Percentiles rank a stretch among this genome's conserved stretches.
phyloP scores from a whole-genome alignment of 1,284 basidiomycete species.

The Leccinum griseonigrum region DNA sequence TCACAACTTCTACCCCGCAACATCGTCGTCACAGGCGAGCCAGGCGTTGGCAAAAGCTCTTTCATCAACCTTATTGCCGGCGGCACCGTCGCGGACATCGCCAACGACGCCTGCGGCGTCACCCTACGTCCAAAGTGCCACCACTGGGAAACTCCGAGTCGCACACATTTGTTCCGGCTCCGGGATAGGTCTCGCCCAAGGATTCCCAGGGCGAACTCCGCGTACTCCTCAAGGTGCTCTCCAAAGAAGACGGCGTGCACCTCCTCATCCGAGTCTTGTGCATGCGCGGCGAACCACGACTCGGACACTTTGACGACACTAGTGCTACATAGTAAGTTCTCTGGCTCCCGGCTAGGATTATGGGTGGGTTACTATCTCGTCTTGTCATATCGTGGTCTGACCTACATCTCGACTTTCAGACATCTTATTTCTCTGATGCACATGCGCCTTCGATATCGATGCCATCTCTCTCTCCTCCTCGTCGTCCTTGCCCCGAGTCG shows the following conservation, averaged over 20 bases:
- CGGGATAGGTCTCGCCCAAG: slow-evolving; percentile 28
- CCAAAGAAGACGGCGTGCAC: slow-evolving; percentile 26
- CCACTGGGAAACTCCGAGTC: slow-evolving; percentile 18
- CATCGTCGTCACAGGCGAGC: slow-evolving; percentile 26
- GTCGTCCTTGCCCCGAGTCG: no score
- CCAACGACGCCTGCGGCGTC: slow-evolving; percentile 28
- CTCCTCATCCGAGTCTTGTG: slow-evolving; percentile 26
- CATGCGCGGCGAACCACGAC: slow-evolving; percentile 20
- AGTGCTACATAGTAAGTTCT: no score
- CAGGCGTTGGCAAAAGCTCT: slow-evolving; percentile 29
- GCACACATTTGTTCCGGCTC: slow-evolving; percentile 18
- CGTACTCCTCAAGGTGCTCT: slow-evolving; percentile 24
- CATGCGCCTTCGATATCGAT: no score
- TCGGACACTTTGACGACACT: no score
- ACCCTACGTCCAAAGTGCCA: slow-evolving; percentile 14
- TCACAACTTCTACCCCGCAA: slow-evolving; percentile 18
- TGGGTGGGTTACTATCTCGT: no score
- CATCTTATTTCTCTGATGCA: no score
- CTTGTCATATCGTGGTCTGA: no score
- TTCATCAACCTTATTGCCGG: slow-evolving; percentile 28
- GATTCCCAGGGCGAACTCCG: slow-evolving; percentile 23
- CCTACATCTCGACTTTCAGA: no score
- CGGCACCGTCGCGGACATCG: slow-evolving; percentile 11
- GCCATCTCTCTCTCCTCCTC: no score
- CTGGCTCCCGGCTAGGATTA: no score